These are phyloP conservation scores for Stephanodiscus minutulus DNA, from an alignment of 108 stramenopile species.

Conservation along the genomic window DNA sequence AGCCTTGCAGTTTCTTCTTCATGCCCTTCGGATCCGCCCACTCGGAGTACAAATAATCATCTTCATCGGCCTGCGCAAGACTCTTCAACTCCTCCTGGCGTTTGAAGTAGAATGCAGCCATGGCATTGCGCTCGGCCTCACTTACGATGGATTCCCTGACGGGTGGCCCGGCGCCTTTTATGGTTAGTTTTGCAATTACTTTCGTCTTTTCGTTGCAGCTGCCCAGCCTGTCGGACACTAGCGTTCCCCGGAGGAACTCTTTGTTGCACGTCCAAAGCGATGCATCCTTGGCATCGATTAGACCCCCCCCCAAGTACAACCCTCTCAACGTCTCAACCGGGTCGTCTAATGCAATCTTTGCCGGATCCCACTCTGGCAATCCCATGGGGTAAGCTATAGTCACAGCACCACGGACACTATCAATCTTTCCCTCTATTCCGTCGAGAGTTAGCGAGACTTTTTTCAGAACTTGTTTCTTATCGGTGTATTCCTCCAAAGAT, in stretches of 20 bases:
- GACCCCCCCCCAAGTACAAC: conserved; percentile 26
- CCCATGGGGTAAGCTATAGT: conserved; percentile 85
- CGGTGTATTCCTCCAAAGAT: conserved; percentile 54
- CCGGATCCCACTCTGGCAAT: conserved; percentile 77
- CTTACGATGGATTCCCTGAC: conserved; percentile 81
- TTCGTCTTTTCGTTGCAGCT: conserved; percentile 88
- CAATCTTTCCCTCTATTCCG: conserved; percentile 72
- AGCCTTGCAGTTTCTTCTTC: conserved; percentile 55
- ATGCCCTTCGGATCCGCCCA: conserved; percentile 90
- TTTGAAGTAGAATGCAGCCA: conserved; percentile 93
- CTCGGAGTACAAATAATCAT: conserved; percentile 78
- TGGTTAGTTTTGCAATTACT: conserved; percentile 76
- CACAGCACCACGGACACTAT: conserved; percentile 74
- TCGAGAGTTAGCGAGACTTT: conserved; percentile 44
- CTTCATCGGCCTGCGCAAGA: conserved; percentile 78
- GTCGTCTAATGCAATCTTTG: conserved; percentile 60
- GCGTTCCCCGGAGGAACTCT: conserved; percentile 70
- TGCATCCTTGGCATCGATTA: conserved; percentile 70
- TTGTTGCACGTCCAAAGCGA: conserved; percentile 84
- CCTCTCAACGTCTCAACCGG: conserved; percentile 26
- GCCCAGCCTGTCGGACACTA: conserved; percentile 66
- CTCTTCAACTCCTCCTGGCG: conserved; percentile 87
- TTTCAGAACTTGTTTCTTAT: conserved; percentile 50
- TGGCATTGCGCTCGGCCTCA: conserved; percentile 90
- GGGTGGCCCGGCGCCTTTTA: conserved; percentile 74